Evolutionary conservation across 1,139 yeast species (phyloP).

Genomic region (Sugiyamaella novakii): DNA sequence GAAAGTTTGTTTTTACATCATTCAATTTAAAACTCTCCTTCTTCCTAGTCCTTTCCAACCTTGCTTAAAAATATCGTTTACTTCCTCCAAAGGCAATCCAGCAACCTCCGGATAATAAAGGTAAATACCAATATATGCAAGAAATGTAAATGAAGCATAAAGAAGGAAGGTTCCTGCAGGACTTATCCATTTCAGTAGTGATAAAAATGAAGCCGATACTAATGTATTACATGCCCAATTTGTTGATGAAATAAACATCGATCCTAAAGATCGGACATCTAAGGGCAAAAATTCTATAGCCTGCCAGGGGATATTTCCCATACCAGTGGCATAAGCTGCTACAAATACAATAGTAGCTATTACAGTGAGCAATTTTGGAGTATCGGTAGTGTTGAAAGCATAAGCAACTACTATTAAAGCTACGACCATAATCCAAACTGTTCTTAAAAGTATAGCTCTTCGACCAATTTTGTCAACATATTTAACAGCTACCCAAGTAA

Average conservation of each 20-base stretch:
- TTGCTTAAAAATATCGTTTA: conserved; percentile 43
- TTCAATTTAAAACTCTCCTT: not conserved
- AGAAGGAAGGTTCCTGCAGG: conserved; percentile 45
- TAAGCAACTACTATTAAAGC: conserved; percentile 39
- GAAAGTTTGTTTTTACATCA: too few relatives aligned
- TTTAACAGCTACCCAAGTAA: conserved; percentile 62
- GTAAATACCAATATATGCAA: conserved; percentile 48
- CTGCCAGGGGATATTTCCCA: conserved; percentile 54
- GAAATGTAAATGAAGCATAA: conserved; percentile 44
- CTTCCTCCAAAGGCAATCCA: conserved; percentile 51
- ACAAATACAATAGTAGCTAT: conserved; percentile 45
- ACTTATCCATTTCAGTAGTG: conserved; percentile 42
- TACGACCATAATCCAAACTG: conserved; percentile 50
- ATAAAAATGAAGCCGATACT: conserved; percentile 47
- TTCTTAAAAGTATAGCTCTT: conserved; percentile 57
- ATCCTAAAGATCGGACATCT: conserved; percentile 49
- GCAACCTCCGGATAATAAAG: conserved; percentile 53
- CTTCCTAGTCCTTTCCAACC: conserved; percentile 17
- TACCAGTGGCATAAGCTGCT: conserved; percentile 51
- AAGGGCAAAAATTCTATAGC: conserved; percentile 51
- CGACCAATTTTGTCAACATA: conserved; percentile 65
- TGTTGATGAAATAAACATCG: conserved; percentile 48
- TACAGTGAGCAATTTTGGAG: conserved; percentile 30
- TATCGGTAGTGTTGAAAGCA: conserved; percentile 23
- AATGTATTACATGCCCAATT: conserved; percentile 50